Evolutionary conservation across 1,284 basidiomycete genomes (phyloP).

Genomic region (Sporisorium sorghi): DNA sequence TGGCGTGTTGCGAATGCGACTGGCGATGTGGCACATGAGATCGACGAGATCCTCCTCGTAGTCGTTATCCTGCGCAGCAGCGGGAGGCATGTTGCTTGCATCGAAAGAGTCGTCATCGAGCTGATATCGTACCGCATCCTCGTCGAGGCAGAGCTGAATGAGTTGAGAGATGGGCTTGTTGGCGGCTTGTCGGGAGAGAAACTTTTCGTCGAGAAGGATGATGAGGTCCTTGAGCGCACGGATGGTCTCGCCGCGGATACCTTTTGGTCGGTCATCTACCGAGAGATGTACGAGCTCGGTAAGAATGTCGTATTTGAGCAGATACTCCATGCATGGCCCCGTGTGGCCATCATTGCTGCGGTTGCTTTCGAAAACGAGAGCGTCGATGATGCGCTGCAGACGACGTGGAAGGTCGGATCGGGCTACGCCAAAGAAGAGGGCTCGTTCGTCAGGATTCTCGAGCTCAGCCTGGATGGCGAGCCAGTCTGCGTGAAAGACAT

Average conservation of each 20-base stretch:
- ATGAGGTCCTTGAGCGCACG: conserved; percentile 64
- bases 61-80: conserved; percentile 14
- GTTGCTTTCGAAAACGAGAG: conserved; percentile 85
- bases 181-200: conserved; percentile 62
- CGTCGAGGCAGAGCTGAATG: conserved; percentile 88
- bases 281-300: conserved; percentile 62
- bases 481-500: conserved; percentile 51
- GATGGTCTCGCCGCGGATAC: conserved; percentile 63
- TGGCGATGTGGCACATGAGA: conserved; percentile 63
- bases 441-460: conserved; percentile 82
- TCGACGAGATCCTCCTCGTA: conserved; percentile 59
- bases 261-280: conserved; percentile 61
- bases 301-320: conserved; percentile 80
- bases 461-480: conserved; percentile 69
- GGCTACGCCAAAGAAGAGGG: conserved; percentile 81
- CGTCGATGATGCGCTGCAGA: conserved; percentile 85
- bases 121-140: conserved; percentile 84
- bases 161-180: conserved; percentile 87
- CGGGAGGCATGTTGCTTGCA: conserved; percentile 1
- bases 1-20: conserved; percentile 60
- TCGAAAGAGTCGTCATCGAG: conserved; percentile 75
- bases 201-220: conserved; percentile 66
- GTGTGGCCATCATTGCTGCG: conserved; percentile 78
- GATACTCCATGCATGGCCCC: conserved; percentile 87
- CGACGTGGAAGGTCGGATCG: conserved; percentile 83